Evolutionary conservation across 176 grass and related monocot species (phyloP).

Genomic region (Bolboschoenus planiculmis): DNA sequence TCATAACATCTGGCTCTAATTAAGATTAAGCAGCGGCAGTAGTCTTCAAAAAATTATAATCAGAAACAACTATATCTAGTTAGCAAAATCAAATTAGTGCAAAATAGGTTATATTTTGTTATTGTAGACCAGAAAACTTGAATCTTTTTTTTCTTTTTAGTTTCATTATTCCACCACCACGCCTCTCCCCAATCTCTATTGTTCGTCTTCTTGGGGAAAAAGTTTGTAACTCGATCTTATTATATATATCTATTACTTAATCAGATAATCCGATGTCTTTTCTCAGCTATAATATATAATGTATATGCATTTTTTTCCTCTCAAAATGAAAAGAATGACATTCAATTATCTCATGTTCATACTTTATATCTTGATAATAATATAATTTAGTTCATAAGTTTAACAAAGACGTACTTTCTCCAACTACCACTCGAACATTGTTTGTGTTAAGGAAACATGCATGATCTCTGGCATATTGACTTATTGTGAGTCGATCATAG

Average conservation of each 20-base stretch:
- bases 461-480: neutral
- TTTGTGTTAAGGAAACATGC: neutral
- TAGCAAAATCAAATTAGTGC: neutral
- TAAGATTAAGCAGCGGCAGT: neutral
- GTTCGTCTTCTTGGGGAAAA: no score
- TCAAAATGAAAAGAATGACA: neutral
- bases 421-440: neutral
- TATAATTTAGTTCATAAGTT: no score
- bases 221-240: no score
- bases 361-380: no score
- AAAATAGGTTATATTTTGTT: neutral
- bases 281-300: neutral
- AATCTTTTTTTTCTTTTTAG: neutral
- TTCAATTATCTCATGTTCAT: neutral
- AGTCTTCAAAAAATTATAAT: neutral
- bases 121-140: no score
- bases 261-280: neutral
- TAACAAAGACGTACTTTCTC: neutral
- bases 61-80: neutral
- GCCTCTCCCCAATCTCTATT: no score
- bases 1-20: neutral
- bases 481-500: no score
- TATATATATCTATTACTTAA: no score
- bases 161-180: neutral
- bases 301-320: no score